phyloP scores from a whole-genome alignment of 2,329 filamentous ascomycete genomes.

The Fusarium sulawesiense region DNA sequence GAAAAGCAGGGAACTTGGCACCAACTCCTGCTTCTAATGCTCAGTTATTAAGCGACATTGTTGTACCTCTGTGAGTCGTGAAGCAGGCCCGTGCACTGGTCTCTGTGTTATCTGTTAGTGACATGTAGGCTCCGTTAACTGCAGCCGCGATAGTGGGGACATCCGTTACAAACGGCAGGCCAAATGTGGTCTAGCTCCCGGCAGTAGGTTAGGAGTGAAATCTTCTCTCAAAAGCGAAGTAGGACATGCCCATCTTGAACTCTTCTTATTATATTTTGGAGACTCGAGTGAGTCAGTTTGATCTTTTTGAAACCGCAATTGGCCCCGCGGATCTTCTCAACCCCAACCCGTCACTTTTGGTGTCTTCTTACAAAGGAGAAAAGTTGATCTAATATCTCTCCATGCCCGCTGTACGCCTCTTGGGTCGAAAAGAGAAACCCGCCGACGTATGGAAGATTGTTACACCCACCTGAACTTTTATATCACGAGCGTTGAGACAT shows the following conservation, averaged over 20 bases:
- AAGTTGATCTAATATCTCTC: neutral
- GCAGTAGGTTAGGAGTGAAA: constrained; percentile 19
- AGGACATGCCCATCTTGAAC: constrained; percentile 30
- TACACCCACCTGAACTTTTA: neutral
- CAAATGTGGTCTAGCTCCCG: constrained; percentile 17
- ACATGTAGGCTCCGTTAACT: constrained; percentile 1
- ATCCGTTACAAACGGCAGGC: constrained; percentile 14
- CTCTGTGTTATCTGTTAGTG: neutral
- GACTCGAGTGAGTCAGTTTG: neutral
- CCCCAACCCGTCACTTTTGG: neutral
- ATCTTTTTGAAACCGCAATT: neutral
- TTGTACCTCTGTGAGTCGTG: neutral
- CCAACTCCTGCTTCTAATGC: neutral
- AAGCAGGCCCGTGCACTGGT: neutral
- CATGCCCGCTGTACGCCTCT: neutral
- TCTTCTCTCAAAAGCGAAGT: constrained; percentile 31
- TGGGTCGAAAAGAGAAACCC: neutral
- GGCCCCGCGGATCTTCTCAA: neutral
- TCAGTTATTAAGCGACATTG: neutral
- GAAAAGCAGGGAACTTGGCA: too few species aligned
- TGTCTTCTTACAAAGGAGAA: neutral
- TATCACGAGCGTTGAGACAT: too few species aligned
- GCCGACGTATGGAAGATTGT: neutral
- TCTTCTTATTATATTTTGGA: constrained; percentile 4
- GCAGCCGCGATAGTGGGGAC: neutral